Conservation (phyloP, 129 eudicot genomes). For the Tagetes erecta region DNA sequence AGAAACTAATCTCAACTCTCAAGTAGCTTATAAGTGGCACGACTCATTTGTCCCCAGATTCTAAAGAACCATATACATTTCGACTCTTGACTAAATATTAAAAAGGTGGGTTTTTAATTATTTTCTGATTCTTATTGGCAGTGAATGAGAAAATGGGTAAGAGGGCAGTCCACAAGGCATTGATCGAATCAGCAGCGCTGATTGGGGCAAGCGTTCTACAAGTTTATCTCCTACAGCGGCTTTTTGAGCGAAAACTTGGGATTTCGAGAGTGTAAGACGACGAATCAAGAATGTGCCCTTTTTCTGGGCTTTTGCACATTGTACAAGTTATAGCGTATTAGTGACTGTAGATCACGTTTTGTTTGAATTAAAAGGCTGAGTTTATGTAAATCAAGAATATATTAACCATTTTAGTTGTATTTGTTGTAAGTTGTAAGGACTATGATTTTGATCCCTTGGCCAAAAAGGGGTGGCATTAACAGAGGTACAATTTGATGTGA, state of each 20-base stretch:
- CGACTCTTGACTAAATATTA: neutral
- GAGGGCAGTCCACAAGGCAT: constrained; percentile 79
- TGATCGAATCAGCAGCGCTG: constrained; percentile 70
- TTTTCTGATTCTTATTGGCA: constrained; percentile 26
- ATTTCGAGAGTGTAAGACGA: constrained; percentile 52
- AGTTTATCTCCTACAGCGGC: constrained; percentile 64
- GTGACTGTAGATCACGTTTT: neutral
- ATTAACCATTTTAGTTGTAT: too few species aligned
- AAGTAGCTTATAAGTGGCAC: neutral
- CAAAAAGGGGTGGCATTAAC: too few species aligned
- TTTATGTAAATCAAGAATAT: too few species aligned
- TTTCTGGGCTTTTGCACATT: neutral
- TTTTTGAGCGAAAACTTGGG: constrained; percentile 74
- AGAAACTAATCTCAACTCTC: neutral
- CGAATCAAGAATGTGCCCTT: neutral
- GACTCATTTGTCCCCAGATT: neutral
- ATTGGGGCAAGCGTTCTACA: constrained; percentile 77
- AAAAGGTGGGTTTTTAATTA: neutral
- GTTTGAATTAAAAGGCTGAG: neutral
- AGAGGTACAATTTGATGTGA: too few species aligned
- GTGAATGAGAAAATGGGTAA: constrained; percentile 77
- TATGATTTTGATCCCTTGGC: too few species aligned
- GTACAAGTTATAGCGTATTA: neutral
- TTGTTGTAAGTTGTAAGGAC: too few species aligned
- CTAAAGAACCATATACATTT: neutral